These are phyloP conservation scores for Akebia trifoliata DNA, from an alignment of 164 flowering plant genomes.

Conservation along the genomic window DNA sequence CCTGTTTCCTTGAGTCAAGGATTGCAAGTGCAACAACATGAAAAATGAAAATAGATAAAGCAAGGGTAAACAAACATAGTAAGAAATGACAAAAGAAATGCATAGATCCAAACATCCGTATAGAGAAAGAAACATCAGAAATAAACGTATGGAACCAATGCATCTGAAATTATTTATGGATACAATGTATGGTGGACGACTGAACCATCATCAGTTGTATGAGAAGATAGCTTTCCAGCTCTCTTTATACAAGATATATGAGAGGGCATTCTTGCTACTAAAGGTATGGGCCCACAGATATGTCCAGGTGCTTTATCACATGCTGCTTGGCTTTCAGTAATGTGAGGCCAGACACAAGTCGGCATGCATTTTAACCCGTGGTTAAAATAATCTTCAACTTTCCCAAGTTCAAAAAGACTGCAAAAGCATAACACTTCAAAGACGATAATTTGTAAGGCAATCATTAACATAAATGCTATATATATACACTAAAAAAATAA, in stretches of 20 bases:
- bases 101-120: not conserved
- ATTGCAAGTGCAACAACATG: slow-evolving; percentile 18
- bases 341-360: slow-evolving; percentile 47
- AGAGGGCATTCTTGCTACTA: slow-evolving; percentile 36
- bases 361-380: slow-evolving; percentile 36
- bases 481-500: not conserved
- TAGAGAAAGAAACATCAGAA: not conserved
- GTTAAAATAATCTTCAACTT: slow-evolving; percentile 30
- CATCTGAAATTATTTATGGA: slow-evolving; percentile 35
- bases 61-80: not conserved
- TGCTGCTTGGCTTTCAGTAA: slow-evolving; percentile 20
- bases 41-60: not conserved
- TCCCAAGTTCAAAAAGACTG: slow-evolving; percentile 64
- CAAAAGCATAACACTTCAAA: slow-evolving; percentile 24
- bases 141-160: not conserved
- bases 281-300: slow-evolving; percentile 39
- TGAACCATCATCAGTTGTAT: slow-evolving; percentile 21
- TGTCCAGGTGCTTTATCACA: slow-evolving; percentile 20
- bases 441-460: slow-evolving; percentile 7
- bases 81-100: not conserved
- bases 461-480: not conserved
- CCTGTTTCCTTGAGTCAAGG: slow-evolving; percentile 56
- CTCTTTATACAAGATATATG: slow-evolving; percentile 54
- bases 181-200: slow-evolving; percentile 48
- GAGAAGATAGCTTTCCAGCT: slow-evolving; percentile 23